phyloP scores from a whole-genome alignment of 2,329 filamentous ascomycete species.

The Dactylellina leptospora region DNA sequence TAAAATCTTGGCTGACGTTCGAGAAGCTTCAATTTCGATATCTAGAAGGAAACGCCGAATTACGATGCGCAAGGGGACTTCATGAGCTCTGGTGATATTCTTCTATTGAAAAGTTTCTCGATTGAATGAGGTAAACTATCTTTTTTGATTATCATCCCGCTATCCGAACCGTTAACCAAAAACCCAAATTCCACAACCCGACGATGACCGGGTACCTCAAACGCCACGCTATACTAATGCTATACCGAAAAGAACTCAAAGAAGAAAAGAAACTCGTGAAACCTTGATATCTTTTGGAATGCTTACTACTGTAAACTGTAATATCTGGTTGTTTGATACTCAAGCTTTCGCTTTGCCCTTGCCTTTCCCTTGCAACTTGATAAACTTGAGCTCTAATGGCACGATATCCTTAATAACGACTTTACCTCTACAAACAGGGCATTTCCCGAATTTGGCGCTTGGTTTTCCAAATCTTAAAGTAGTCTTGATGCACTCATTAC shows the following conservation, averaged over 20 bases:
- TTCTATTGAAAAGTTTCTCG: too few species aligned
- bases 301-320: not conserved
- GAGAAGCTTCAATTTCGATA: too few species aligned
- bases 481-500: constrained; percentile 56
- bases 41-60: too few species aligned
- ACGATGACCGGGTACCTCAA: not conserved
- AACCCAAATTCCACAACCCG: too few species aligned
- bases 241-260: not conserved
- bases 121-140: not conserved
- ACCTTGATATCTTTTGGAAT: not conserved
- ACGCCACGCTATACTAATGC: not conserved
- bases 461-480: constrained; percentile 55
- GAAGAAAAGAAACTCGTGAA: not conserved
- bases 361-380: constrained; percentile 54
- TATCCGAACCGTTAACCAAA: too few species aligned
- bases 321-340: not conserved
- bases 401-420: constrained; percentile 57
- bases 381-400: constrained; percentile 56
- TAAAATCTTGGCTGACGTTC: too few species aligned
- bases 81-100: too few species aligned
- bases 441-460: constrained; percentile 54
- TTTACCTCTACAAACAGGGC: constrained; percentile 57
- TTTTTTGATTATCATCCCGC: too few species aligned
- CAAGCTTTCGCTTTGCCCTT: constrained; percentile 39
- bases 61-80: too few species aligned